Conservation (phyloP, 1,284 basidiomycete species). For the Ceratobasidium sp. region DNA sequence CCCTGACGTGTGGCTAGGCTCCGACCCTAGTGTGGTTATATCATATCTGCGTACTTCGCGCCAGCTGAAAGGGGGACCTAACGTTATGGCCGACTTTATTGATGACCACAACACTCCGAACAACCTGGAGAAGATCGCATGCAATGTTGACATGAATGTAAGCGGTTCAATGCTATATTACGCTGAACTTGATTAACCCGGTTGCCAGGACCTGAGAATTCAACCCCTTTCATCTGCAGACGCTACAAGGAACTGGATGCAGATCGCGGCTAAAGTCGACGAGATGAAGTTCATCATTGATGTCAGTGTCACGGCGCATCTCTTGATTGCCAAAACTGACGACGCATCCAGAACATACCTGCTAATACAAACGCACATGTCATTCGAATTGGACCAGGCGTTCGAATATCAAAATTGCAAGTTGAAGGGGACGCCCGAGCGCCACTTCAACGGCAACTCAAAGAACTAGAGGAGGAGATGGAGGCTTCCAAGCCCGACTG, state of each 20-base stretch:
- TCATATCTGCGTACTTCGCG: conserved; percentile 8
- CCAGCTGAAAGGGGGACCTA: conserved; percentile 6
- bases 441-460: conserved; percentile 10
- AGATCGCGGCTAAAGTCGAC: conserved; percentile 12
- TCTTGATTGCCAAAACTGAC: background rate
- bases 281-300: conserved; percentile 18
- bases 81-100: conserved; percentile 6
- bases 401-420: background rate
- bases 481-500: conserved; percentile 28
- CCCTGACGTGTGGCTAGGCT: conserved; percentile 22
- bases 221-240: conserved; percentile 27
- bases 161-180: background rate
- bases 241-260: conserved; percentile 27
- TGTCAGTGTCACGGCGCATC: background rate
- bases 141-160: conserved; percentile 24
- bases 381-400: background rate
- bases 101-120: background rate
- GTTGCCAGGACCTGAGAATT: conserved; percentile 12
- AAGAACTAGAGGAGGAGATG: conserved; percentile 18
- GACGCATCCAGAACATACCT: conserved; percentile 11
- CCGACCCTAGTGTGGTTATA: background rate
- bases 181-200: background rate
- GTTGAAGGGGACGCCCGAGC: background rate
- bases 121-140: conserved; percentile 23
- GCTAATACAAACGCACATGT: conserved; percentile 1